Evolutionary conservation across 192 early-diverging fungal species (phyloP).

Genomic region (Radiomyces spectabilis): DNA sequence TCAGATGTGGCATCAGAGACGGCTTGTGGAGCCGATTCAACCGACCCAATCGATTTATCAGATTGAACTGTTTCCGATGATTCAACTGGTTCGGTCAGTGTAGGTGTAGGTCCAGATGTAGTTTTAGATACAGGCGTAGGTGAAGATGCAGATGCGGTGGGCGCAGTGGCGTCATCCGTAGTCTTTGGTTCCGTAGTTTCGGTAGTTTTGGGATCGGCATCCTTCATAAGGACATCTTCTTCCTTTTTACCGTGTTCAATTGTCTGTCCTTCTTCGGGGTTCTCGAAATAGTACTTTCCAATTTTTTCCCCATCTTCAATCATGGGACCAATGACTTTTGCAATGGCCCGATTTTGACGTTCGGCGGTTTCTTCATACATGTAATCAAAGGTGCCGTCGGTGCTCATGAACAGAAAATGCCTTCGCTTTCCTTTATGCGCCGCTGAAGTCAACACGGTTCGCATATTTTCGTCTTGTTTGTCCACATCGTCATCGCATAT

Average conservation of each 20-base stretch:
- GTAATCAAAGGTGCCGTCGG: conserved; percentile 53
- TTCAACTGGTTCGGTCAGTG: too few species aligned
- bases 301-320: conserved; percentile 43
- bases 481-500: conserved; percentile 15
- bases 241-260: conserved; percentile 7
- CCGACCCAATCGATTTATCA: too few species aligned
- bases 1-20: background rate
- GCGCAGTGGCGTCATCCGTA: background rate
- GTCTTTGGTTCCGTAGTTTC: background rate
- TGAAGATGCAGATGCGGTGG: background rate
- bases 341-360: conserved; percentile 39
- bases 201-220: background rate
- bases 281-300: conserved; percentile 15
- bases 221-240: too few species aligned
- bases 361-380: conserved; percentile 40
- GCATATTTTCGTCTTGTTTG: background rate
- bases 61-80: too few species aligned
- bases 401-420: conserved; percentile 50
- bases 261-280: conserved; percentile 8
- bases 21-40: background rate
- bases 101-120: background rate
- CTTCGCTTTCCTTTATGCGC: conserved; percentile 16
- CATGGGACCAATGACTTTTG: conserved; percentile 40
- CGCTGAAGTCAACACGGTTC: background rate
- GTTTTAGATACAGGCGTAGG: background rate